Conservation (phyloP, 768 basidiomycete species). For the Suillus cothurnatus region DNA sequence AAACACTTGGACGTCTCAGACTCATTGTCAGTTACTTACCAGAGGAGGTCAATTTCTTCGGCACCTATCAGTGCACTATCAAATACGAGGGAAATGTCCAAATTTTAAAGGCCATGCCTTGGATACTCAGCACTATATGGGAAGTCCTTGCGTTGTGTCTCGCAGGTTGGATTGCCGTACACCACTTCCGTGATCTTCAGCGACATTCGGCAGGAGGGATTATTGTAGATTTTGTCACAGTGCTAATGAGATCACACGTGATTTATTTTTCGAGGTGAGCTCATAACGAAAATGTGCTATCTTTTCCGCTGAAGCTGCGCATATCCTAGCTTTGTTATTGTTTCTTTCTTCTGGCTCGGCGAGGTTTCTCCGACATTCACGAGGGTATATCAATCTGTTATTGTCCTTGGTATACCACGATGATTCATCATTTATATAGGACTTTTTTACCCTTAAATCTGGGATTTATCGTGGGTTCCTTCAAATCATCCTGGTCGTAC, state of each 20-base stretch:
- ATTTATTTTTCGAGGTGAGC: background rate
- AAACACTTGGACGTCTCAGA: background rate
- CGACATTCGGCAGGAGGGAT: slow-evolving; percentile 1
- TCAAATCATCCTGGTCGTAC: background rate
- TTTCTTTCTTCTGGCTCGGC: background rate
- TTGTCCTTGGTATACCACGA: background rate
- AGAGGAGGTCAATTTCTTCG: background rate
- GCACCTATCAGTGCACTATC: background rate
- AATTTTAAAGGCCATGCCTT: background rate
- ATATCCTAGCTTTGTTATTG: background rate
- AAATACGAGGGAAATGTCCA: background rate
- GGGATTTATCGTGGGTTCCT: background rate
- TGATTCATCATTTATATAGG: background rate
- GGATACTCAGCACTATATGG: background rate
- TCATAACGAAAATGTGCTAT: background rate
- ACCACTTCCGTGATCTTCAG: background rate
- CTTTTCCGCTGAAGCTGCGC: background rate
- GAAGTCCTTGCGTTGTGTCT: background rate
- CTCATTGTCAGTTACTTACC: background rate
- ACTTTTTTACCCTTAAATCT: background rate
- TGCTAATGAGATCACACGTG: background rate
- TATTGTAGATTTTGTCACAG: background rate
- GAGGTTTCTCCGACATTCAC: background rate
- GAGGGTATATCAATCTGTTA: background rate
- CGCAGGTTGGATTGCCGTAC: background rate